Evolutionary conservation across 2,329 filamentous ascomycete species (phyloP), one percentile per base, ranked within the genome.

Genomic region (Teratosphaeria zuluensis): DNA sequence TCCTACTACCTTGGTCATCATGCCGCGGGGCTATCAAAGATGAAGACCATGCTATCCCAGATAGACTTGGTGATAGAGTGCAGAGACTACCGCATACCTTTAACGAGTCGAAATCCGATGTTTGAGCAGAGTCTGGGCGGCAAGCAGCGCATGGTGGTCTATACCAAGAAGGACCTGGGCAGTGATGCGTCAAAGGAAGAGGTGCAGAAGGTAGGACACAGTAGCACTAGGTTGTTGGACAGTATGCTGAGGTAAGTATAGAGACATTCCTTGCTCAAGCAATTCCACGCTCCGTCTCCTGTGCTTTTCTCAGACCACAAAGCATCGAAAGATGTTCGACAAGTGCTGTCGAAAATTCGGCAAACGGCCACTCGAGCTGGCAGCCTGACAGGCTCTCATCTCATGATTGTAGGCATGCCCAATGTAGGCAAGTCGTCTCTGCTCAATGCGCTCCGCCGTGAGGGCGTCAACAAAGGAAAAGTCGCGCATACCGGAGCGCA

Each of bases 1-100:
- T 94, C 92, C 60, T 99, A 97, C 77, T 99, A 90, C 77, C 82
- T 97, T 53, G 94, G 94, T 62, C 94, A 99, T 76, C 94, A 99
- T 79, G 84, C 84, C 61, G 82, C 88, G 9, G 94, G 89, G 16
- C 80, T 96, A 33, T 79, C 82, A 54, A 87, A 89, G 71, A 96
- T 97, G 87, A 89, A 89, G 71, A 83, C 83, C 46, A 81, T 89
- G 70, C 82, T 99, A 54, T 84, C 86, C 31, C 85, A 84, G 62
- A 89, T 96, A 67, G 88, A 92, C 69, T 84, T 97, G 51, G 84
- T 99, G 57, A 84, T 99, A 69, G 94, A 99, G 77, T 96, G 92
- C 73, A 89, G 94, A 69, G 94, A 99, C 77, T 91, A 91, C 71
- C 87, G 94, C 54, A 86, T 96, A 0, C 94, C 94, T 0, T 77